These are phyloP conservation scores for Acer negundo DNA, from an alignment of 345 rosid genomes.

Conservation along the genomic window DNA sequence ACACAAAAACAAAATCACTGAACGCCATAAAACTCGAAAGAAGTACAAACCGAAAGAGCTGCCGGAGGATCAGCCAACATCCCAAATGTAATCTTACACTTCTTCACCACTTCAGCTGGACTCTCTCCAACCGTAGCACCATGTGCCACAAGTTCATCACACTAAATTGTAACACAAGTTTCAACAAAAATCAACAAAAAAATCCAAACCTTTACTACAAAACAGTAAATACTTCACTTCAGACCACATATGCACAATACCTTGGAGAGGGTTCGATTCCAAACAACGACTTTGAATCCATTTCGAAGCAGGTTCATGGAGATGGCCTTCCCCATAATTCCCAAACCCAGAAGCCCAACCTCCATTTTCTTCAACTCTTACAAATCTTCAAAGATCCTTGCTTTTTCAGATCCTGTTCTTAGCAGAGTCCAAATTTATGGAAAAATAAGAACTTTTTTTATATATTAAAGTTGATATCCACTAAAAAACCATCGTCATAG, in stretches of 20 bases:
- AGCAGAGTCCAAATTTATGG: not conserved
- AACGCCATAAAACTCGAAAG: too few species aligned
- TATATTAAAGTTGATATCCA: not conserved
- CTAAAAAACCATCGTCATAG: not conserved
- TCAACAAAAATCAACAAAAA: not conserved
- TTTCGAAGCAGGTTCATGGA: constrained; percentile 70
- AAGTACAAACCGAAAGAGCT: constrained; percentile 65
- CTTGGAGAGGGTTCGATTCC: constrained; percentile 96
- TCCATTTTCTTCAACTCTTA: constrained; percentile 55
- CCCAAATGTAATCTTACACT: constrained; percentile 82
- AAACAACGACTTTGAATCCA: constrained; percentile 91
- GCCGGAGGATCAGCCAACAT: constrained; percentile 93
- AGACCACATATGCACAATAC: constrained; percentile 27
- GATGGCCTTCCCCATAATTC: constrained; percentile 99
- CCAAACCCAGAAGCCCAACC: constrained; percentile 88
- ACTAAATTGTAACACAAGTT: constrained; percentile 39
- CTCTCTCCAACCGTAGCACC: constrained; percentile 81
- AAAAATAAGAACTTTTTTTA: not conserved
- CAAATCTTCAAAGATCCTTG: not conserved
- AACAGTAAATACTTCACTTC: not conserved
- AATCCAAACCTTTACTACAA: not conserved
- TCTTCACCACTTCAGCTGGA: constrained; percentile 85
- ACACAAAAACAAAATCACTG: too few species aligned
- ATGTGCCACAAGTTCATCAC: constrained; percentile 81
- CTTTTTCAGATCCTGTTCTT: constrained; percentile 3